Base-by-base conservation (phyloP, 2,329 filamentous ascomycete genomes). In the Neurospora crassa region DNA sequence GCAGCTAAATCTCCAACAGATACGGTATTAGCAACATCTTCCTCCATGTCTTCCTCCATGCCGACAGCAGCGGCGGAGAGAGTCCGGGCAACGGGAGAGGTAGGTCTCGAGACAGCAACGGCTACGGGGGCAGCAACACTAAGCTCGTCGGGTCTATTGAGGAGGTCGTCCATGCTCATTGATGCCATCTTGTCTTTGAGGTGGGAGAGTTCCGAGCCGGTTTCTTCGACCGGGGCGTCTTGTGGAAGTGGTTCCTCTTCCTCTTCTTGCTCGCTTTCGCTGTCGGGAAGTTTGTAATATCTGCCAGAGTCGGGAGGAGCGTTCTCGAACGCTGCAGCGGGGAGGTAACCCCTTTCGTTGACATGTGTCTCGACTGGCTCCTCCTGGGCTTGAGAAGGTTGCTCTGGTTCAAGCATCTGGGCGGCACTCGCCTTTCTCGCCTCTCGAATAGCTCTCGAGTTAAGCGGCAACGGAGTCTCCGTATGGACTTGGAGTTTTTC, bases 401-500 rank as follows among this genome's bases (percentile, higher is more conserved):
- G 53, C 53, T 63, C 53, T 0, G 53, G 3, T 14, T 16, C 53
- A 3, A 63, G 14, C 24, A 18, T 10, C 7, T 18, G 29, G 7
- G 1, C 24, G 29, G 24, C 34, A 63, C 53, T 63, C 14, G 8
- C 2, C 53, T 16, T 34, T 14, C 53, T 63, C 14, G 3, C 53
- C 8, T 6, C 14, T 16, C 6, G 14, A 1, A 59, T 34, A 11
- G 24, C 53, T 11, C 29, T 63, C 8, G 53, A 4, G 53, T 34
- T 63, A 3, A 63, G 2, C 53, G 24, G 3, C 53, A 37, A 18
- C 0, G 53, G 53, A 2, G 29, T 37, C 53, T 63, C 53, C 1
- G 53, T 63, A 6, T 63, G 53, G 1, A 29, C 16, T 69, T 78
- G 78, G 41, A 84, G 74, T 71, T 82, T 78, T 70, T 83, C 82